phyloP scores from a whole-genome alignment of 257 asterid genomes.

The Leptodermis oblonga region DNA sequence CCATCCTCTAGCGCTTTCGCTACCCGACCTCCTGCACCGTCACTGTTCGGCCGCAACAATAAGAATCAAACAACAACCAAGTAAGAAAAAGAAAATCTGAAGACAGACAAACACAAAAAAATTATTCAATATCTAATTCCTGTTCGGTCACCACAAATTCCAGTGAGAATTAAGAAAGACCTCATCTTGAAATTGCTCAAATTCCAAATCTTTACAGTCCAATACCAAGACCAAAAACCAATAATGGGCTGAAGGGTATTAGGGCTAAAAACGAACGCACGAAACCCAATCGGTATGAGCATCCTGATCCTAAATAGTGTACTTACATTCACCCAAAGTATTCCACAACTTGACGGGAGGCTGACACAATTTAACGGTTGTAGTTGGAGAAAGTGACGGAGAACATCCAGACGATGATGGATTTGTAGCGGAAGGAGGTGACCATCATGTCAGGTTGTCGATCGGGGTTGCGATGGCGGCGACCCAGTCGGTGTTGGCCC shows the following conservation, averaged over 20 bases:
- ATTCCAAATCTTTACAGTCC: conserved; percentile 66
- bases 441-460: conserved; percentile 77
- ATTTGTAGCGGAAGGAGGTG: conserved; percentile 75
- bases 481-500: conserved; percentile 86
- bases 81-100: too few relatives aligned
- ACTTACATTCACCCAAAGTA: too few relatives aligned
- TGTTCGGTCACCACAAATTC: too few relatives aligned
- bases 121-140: too few relatives aligned
- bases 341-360: conserved; percentile 76
- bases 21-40: too few relatives aligned
- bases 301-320: conserved; percentile 56
- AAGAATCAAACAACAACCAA: too few relatives aligned
- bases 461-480: conserved; percentile 84
- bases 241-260: too few relatives aligned
- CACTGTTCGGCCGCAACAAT: too few relatives aligned
- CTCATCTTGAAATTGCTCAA: conserved; percentile 55
- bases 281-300: conserved; percentile 74
- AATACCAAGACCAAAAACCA: conserved; percentile 71
- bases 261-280: conserved; percentile 65
- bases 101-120: too few relatives aligned
- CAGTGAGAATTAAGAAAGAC: too few relatives aligned
- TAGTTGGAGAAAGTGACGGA: conserved; percentile 82
- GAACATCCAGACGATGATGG: too few relatives aligned
- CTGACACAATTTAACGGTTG: conserved; percentile 83
- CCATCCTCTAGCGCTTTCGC: too few relatives aligned